Percentiles rank a stretch among this genome's conserved stretches.
phyloP scores from a whole-genome alignment of 2,329 filamentous ascomycete genomes.

The Stagonosporopsis rhizophila region DNA sequence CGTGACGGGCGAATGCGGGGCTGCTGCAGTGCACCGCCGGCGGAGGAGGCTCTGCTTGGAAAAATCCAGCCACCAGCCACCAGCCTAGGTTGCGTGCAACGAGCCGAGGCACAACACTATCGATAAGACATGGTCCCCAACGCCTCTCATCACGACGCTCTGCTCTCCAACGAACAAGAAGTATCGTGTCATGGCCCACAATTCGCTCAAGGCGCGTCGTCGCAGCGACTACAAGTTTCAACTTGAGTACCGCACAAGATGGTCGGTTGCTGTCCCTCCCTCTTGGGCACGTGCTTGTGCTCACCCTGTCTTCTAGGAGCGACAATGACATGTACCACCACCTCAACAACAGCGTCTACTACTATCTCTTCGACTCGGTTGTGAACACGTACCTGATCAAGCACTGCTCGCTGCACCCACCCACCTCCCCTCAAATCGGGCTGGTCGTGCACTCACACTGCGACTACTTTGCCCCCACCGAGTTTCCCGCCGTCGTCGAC shows the following conservation, averaged over 20 bases:
- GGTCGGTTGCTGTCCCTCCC: conserved; percentile 59
- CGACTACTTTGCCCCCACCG: conserved; percentile 82
- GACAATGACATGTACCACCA: conserved; percentile 97
- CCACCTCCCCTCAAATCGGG: conserved; percentile 74
- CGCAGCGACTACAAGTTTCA: conserved; percentile 78
- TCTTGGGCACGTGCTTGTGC: background rate
- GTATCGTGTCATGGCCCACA: conserved; percentile 31
- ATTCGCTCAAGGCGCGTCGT: conserved; percentile 63
- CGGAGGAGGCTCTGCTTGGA: conserved; percentile 4
- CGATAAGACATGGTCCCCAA: conserved; percentile 8
- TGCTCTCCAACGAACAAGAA: background rate
- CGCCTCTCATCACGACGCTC: background rate
- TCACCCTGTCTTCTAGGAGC: conserved; percentile 58
- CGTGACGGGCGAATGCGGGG: conserved; percentile 14
- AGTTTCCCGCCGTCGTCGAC: conserved; percentile 83
- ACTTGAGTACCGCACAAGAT: conserved; percentile 85
- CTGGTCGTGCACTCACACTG: conserved; percentile 86
- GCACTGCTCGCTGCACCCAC: conserved; percentile 75
- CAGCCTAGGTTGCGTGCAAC: background rate
- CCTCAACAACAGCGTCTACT: conserved; percentile 90
- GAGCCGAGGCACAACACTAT: conserved; percentile 13
- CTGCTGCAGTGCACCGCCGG: conserved; percentile 10
- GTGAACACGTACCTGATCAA: conserved; percentile 88
- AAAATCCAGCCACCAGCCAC: too few relatives aligned
- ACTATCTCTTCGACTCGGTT: conserved; percentile 87